These are phyloP conservation scores for Aquilaria yunnanensis DNA, from an alignment of 345 rosid genomes.

Conservation along the genomic window DNA sequence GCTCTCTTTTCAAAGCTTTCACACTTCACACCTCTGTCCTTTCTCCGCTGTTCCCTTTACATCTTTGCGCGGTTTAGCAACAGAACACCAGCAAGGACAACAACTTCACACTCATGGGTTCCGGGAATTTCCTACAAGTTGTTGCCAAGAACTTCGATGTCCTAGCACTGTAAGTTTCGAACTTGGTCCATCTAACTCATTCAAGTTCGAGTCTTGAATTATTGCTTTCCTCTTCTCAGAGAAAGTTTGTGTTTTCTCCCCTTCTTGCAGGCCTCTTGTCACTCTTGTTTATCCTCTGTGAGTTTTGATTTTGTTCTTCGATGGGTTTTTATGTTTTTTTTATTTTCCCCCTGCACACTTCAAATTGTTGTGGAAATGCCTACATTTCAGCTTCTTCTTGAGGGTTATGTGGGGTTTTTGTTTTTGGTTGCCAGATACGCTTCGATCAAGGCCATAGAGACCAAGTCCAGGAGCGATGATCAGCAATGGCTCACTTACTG, in stretches of 20 bases:
- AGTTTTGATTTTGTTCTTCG: slow-evolving; percentile 19
- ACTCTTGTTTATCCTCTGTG: slow-evolving; percentile 79
- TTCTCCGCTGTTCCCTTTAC: slow-evolving; percentile 1
- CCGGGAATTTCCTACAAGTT: slow-evolving; percentile 55
- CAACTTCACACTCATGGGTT: slow-evolving; percentile 26
- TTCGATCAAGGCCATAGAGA: slow-evolving; percentile 73
- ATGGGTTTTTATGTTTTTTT: not conserved
- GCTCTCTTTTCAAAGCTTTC: slow-evolving; percentile 12
- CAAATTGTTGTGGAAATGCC: too few relatives aligned
- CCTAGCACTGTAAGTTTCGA: slow-evolving; percentile 51
- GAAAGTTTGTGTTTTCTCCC: not conserved
- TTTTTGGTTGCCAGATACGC: slow-evolving; percentile 40
- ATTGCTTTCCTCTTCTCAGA: not conserved
- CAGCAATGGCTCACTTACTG: slow-evolving; percentile 86
- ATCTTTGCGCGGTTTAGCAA: not conserved
- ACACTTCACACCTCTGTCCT: not conserved
- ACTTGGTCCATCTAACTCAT: not conserved
- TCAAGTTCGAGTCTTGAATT: not conserved
- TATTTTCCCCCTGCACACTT: not conserved
- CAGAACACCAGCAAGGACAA: not conserved
- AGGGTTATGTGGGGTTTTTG: not conserved
- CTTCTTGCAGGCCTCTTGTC: slow-evolving; percentile 56
- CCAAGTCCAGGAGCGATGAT: slow-evolving; percentile 48
- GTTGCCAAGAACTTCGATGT: slow-evolving; percentile 71
- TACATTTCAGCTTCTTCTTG: not conserved